Percentiles rank a stretch among this genome's conserved stretches.
These are phyloP conservation scores for Danielozyma ontarioensis DNA, from an alignment of 805 yeast species.

Conservation along the genomic window DNA sequence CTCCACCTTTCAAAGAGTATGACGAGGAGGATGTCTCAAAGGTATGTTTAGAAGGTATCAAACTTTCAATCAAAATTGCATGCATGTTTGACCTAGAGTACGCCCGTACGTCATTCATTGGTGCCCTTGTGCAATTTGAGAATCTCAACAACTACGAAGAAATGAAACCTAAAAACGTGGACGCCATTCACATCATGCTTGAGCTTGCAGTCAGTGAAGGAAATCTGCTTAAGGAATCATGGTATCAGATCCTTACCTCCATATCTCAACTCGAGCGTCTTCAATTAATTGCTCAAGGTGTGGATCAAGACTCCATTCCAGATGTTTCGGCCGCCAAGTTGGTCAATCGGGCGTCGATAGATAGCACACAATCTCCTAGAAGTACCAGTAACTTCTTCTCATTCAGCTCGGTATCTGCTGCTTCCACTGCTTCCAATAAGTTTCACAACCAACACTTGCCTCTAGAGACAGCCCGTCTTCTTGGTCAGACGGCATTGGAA, in stretches of 20 bases:
- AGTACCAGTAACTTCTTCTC: constrained; percentile 48
- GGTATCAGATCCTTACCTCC: constrained; percentile 79
- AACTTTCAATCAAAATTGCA: constrained; percentile 75
- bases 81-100: constrained; percentile 78
- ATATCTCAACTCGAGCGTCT: constrained; percentile 89
- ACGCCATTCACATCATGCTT: constrained; percentile 69
- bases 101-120: constrained; percentile 84
- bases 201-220: constrained; percentile 80
- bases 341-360: constrained; percentile 50
- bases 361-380: constrained; percentile 41
- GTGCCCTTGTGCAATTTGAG: constrained; percentile 84
- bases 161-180: constrained; percentile 72
- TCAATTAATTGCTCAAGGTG: constrained; percentile 82
- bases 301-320: constrained; percentile 78
- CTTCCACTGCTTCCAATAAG: constrained; percentile 65
- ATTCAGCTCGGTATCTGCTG: constrained; percentile 48
- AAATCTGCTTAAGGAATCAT: constrained; percentile 60
- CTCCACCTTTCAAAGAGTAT: constrained; percentile 88
- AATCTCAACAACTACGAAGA: constrained; percentile 75
- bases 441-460: constrained; percentile 67
- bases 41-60: constrained; percentile 79
- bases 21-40: constrained; percentile 68
- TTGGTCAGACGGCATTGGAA: constrained; percentile 63
- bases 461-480: constrained; percentile 49
- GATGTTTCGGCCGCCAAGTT: constrained; percentile 76